Evolutionary conservation across 75 land plant genomes (phyloP).

Genomic region (Selaginella moellendorffii): DNA sequence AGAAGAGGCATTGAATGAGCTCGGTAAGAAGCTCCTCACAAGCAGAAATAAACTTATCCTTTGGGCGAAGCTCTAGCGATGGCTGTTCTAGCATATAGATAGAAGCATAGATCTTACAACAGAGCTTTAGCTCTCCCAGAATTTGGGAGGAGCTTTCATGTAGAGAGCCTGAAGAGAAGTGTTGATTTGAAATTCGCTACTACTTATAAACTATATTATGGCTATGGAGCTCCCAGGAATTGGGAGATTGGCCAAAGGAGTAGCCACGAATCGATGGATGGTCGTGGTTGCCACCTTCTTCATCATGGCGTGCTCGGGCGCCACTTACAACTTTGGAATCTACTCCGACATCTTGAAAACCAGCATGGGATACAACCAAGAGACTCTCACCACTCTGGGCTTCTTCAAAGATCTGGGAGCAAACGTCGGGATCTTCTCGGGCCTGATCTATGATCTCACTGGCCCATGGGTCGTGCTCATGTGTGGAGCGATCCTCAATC

Average conservation of each 20-base stretch:
- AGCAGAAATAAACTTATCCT: too few relatives aligned
- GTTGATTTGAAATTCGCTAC: too few relatives aligned
- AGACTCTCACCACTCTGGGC: conserved; percentile 63
- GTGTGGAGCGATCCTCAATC: background rate
- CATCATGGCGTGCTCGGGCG: background rate
- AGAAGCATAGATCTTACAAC: too few relatives aligned
- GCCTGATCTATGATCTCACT: conserved; percentile 51
- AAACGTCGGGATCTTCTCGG: conserved; percentile 64
- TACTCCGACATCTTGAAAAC: conserved; percentile 55
- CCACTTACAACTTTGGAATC: conserved; percentile 51
- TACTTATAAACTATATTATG: too few relatives aligned
- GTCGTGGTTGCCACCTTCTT: background rate
- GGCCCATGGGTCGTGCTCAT: conserved; percentile 4
- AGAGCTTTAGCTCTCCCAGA: too few relatives aligned
- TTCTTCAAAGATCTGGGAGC: conserved; percentile 64
- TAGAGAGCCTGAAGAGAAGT: too few relatives aligned
- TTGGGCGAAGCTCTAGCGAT: too few relatives aligned
- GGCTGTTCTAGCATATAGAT: too few relatives aligned
- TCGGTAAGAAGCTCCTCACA: too few relatives aligned
- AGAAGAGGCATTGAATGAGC: too few relatives aligned
- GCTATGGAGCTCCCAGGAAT: too few relatives aligned
- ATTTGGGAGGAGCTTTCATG: too few relatives aligned
- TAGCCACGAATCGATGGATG: background rate
- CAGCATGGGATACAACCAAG: conserved; percentile 42
- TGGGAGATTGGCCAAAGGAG: background rate